These are phyloP conservation scores for Fragaria iinumae DNA, from an alignment of 306 rosid genomes.

Conservation along the genomic window DNA sequence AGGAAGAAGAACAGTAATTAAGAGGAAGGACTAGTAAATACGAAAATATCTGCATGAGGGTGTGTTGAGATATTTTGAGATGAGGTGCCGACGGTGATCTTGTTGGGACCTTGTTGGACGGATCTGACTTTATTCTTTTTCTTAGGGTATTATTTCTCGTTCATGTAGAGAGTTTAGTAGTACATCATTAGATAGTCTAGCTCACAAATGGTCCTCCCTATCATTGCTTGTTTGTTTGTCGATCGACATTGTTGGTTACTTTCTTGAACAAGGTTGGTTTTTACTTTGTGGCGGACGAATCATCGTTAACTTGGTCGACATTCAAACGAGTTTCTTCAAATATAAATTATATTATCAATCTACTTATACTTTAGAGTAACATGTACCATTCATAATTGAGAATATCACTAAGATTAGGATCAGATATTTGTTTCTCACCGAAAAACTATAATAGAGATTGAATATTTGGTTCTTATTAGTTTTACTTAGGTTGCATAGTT, in stretches of 20 bases:
- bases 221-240: background rate
- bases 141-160: background rate
- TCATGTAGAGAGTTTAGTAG: background rate
- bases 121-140: background rate
- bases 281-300: background rate
- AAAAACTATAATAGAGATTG: too few relatives aligned
- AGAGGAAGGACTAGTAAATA: background rate
- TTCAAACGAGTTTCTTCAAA: too few relatives aligned
- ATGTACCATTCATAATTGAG: too few relatives aligned
- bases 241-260: background rate
- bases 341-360: too few relatives aligned
- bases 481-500: too few relatives aligned
- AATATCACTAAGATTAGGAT: too few relatives aligned
- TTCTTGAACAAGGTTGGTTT: background rate
- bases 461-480: too few relatives aligned
- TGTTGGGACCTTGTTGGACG: background rate
- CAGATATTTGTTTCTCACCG: too few relatives aligned
- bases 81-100: background rate
- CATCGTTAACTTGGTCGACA: too few relatives aligned
- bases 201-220: background rate
- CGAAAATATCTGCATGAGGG: slow-evolving; percentile 4
- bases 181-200: background rate
- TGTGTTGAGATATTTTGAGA: background rate
- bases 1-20: background rate
- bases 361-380: too few relatives aligned